phyloP scores from a whole-genome alignment of 805 yeast species.

The Starmerella apis region DNA sequence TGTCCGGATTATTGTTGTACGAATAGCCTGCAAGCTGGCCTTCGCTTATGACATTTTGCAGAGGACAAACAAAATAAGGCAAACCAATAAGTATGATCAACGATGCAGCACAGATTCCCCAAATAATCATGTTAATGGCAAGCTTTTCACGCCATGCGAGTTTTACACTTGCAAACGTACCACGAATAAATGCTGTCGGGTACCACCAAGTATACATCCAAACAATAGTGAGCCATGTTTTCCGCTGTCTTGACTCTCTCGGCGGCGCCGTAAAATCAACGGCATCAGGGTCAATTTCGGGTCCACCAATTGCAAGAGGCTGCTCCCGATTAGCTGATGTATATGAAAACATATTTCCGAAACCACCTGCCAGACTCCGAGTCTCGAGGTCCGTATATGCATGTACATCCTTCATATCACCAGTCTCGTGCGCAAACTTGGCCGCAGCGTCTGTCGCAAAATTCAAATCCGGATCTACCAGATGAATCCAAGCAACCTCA shows the following conservation, averaged over 20 bases:
- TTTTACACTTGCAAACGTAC: constrained; percentile 32
- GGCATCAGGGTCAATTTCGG: constrained; percentile 30
- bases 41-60: constrained; percentile 32
- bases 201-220: constrained; percentile 35
- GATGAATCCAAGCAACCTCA: constrained; percentile 35
- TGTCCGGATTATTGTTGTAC: constrained; percentile 26
- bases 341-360: constrained; percentile 33
- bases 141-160: constrained; percentile 38
- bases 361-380: constrained; percentile 30
- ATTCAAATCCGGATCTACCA: constrained; percentile 33
- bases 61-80: constrained; percentile 36
- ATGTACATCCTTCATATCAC: constrained; percentile 20
- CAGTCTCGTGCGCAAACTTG: constrained; percentile 22
- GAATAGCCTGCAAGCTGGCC: constrained; percentile 31
- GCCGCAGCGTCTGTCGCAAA: constrained; percentile 31
- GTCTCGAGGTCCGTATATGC: constrained; percentile 29
- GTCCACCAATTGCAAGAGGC: not conserved
- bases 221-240: constrained; percentile 34
- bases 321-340: constrained; percentile 1
- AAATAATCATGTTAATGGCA: constrained; percentile 36
- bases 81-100: constrained; percentile 33
- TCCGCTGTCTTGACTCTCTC: constrained; percentile 27
- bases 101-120: constrained; percentile 33
- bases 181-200: constrained; percentile 32
- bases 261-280: constrained; percentile 28